phyloP scores from a whole-genome alignment of 345 rosid genomes.

The Melastoma malabathricum region DNA sequence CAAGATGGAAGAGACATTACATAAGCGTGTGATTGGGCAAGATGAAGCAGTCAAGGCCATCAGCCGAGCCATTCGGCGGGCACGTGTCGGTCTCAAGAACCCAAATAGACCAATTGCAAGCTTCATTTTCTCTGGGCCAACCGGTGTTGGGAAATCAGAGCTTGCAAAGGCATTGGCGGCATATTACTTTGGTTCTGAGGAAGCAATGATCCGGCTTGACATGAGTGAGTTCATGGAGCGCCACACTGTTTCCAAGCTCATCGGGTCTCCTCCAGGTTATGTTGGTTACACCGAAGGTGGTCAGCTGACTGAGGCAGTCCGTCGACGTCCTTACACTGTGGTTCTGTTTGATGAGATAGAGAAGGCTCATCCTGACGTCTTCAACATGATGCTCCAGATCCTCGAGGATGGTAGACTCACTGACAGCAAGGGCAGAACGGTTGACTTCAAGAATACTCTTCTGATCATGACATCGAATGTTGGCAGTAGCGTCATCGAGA shows the following conservation, averaged over 20 bases:
- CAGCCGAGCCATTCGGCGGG: constrained; percentile 47
- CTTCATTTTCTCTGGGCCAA: constrained; percentile 51
- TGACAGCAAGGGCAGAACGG: constrained; percentile 44
- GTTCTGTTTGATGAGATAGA: constrained; percentile 58
- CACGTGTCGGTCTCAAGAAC: constrained; percentile 49
- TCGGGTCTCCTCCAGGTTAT: constrained; percentile 59
- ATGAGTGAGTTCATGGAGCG: constrained; percentile 70
- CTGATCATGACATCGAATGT: constrained; percentile 55
- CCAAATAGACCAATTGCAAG: constrained; percentile 55
- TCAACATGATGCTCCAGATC: constrained; percentile 48
- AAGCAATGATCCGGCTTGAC: constrained; percentile 51
- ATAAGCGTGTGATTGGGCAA: constrained; percentile 24
- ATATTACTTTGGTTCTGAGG: constrained; percentile 46
- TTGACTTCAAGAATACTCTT: constrained; percentile 50
- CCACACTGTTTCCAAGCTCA: constrained; percentile 44
- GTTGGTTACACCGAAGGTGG: constrained; percentile 51
- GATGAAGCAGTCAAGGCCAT: constrained; percentile 34
- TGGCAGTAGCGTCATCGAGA: constrained; percentile 25
- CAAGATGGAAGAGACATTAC: constrained; percentile 19
- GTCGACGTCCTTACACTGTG: constrained; percentile 38
- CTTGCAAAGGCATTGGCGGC: constrained; percentile 46
- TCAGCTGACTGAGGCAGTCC: constrained; percentile 46
- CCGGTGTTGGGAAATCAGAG: constrained; percentile 57
- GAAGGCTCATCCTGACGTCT: constrained; percentile 52
- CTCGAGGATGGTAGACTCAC: constrained; percentile 51